Percentiles rank a stretch among this genome's conserved stretches.
These are phyloP conservation scores for Coccinonectria pachysandricola DNA, from an alignment of 2,329 filamentous ascomycete species.

Conservation along the genomic window DNA sequence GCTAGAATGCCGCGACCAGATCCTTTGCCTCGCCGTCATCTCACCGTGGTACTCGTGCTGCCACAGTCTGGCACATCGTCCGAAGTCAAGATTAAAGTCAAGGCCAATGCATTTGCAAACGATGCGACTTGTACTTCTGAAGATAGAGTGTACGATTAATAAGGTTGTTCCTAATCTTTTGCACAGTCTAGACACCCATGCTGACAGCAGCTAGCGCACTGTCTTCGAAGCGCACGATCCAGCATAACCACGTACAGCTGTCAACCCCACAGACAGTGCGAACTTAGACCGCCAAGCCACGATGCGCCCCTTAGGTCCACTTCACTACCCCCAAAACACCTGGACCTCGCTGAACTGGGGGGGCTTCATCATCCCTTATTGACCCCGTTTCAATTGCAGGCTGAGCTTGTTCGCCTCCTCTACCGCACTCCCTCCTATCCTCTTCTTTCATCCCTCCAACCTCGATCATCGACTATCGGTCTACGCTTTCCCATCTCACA, in stretches of 20 bases:
- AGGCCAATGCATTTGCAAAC: too few relatives aligned
- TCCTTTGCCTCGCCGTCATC: too few relatives aligned
- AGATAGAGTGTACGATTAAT: too few relatives aligned
- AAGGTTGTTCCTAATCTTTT: constrained; percentile 9
- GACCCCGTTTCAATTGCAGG: too few relatives aligned
- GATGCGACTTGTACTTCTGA: too few relatives aligned
- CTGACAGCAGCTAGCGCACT: constrained; percentile 10
- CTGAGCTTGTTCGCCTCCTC: constrained; percentile 3
- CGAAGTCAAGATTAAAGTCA: too few relatives aligned
- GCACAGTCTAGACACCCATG: constrained; percentile 10
- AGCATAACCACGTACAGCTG: background rate
- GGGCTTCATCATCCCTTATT: constrained; percentile 20
- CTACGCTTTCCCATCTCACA: constrained; percentile 8
- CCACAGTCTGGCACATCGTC: too few relatives aligned
- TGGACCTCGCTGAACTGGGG: too few relatives aligned
- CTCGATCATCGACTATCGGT: constrained; percentile 7
- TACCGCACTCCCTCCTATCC: constrained; percentile 10
- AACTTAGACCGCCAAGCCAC: constrained; percentile 1
- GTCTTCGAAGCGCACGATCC: constrained; percentile 1
- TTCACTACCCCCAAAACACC: constrained; percentile 6
- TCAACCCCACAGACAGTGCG: constrained; percentile 12
- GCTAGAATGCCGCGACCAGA: too few relatives aligned
- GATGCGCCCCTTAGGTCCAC: constrained; percentile 11
- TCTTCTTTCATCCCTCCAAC: constrained; percentile 11
- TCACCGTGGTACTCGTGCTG: too few relatives aligned